These are phyloP conservation scores for Termitomyces sp. DNA, from an alignment of 768 basidiomycete genomes.

Conservation along the genomic window DNA sequence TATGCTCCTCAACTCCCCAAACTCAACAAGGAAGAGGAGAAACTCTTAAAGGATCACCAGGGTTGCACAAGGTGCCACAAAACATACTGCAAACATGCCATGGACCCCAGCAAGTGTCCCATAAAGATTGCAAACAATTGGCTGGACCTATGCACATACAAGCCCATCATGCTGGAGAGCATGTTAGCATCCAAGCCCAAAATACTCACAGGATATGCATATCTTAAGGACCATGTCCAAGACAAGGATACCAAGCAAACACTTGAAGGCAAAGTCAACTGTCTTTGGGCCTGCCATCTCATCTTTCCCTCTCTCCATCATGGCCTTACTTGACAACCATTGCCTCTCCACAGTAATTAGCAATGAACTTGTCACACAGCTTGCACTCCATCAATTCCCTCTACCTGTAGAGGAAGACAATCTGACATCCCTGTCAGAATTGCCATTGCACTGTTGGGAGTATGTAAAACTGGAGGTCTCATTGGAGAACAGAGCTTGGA, in stretches of 20 bases:
- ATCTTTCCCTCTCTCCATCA: background rate
- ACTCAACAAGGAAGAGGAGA: constrained; percentile 8
- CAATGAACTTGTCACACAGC: background rate
- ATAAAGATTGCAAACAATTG: constrained; percentile 10
- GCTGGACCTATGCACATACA: background rate
- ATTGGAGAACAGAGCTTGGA: background rate
- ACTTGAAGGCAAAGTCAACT: background rate
- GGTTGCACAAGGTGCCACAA: no score
- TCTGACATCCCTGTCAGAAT: background rate
- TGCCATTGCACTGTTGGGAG: background rate
- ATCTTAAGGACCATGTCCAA: background rate
- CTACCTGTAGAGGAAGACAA: background rate
- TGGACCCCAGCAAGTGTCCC: background rate
- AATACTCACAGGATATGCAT: background rate
- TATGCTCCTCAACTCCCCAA: background rate
- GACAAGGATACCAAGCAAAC: background rate
- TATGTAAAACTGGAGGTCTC: constrained; percentile 17
- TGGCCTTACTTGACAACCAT: background rate
- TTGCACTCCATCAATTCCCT: background rate
- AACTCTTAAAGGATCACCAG: no score
- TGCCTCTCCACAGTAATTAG: background rate
- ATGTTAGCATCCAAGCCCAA: background rate
- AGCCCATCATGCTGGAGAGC: background rate
- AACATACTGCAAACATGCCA: no score
- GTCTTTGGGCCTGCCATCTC: background rate